Base-by-base conservation (phyloP, 495 filamentous ascomycete species). In the Chaetomium tenue region DNA sequence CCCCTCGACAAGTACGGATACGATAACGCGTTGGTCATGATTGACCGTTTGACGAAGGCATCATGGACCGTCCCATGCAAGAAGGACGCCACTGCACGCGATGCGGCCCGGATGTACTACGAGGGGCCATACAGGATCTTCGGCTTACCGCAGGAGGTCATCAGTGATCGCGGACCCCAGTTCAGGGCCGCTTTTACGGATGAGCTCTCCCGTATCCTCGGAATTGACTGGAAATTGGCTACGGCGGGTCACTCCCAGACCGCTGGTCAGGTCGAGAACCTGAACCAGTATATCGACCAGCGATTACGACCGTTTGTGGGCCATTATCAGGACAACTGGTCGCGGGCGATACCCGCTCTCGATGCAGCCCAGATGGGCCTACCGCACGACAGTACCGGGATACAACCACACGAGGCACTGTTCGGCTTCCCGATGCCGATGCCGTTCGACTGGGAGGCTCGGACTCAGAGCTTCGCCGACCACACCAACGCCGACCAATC, bases 401-500 rank as follows among this genome's bases (percentile, higher is more conserved):
- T 61, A 16, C 28, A 46, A 26, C 58, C 58, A 30, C 30, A 61
- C 26, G 46, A 61, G 46, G 46, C 51, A 16, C 8, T 61, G 15
- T 50, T 48, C 25, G 58, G 58, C 6, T 61, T 11, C 30, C 42
- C 42, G 26, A 33, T 61, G 42, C 30, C 58, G 25, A 48, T 61
- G 58, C 58, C 58, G 16, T 61, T 61, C 20, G 44, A 61, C 30
- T 61, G 46, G 58, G 58, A 61, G 46, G 6, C 42, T 8, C 40
- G 58, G 15, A 52, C 58, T 4, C 53, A 22, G 13, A 46, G 51
- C 8, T 23, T 61, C 15, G 42, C 23, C 28, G 46, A 61, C n/a
- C 13, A 30, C 23, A 28, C 28, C 28, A 30, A 30, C 28, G 28
- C 28, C 28, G 28, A 30, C 28, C 28, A 30, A 30, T 30, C 28